Percentiles rank a stretch among this genome's conserved stretches.
Conservation (phyloP, 192 early-diverging fungal genomes). For the Pilaira anomala region DNA sequence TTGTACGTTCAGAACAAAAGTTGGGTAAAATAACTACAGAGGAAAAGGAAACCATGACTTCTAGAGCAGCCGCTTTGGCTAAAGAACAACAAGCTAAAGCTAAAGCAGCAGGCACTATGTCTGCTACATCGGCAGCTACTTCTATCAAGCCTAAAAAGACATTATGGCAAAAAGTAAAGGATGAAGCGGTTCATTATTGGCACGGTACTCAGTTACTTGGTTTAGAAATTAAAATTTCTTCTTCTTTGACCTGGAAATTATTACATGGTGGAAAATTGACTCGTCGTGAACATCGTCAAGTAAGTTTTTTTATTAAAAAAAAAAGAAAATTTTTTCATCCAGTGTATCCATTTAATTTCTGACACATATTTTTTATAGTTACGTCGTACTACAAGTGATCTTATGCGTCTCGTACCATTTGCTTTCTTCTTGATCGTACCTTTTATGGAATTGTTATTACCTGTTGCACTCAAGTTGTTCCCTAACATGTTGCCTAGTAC, state of each 20-base stretch:
- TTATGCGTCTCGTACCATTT: constrained; percentile 88
- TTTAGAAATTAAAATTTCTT: constrained; percentile 83
- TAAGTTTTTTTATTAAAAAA: constrained; percentile 37
- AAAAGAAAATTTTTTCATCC: background rate
- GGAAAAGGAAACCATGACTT: constrained; percentile 41
- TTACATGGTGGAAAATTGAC: constrained; percentile 74
- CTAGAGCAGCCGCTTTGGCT: constrained; percentile 31
- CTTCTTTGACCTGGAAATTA: constrained; percentile 69
- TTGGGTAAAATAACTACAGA: constrained; percentile 22
- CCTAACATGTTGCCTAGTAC: constrained; percentile 96
- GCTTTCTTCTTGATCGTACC: constrained; percentile 89
- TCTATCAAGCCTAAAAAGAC: constrained; percentile 52
- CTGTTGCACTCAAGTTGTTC: constrained; percentile 88
- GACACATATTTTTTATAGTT: constrained; percentile 47
- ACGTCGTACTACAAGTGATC: constrained; percentile 80
- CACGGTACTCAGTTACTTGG: constrained; percentile 89
- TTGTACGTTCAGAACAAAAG: constrained; percentile 4
- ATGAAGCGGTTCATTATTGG: constrained; percentile 90
- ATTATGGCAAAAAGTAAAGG: constrained; percentile 75
- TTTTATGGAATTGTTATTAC: constrained; percentile 93
- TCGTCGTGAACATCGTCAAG: constrained; percentile 83
- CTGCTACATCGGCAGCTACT: constrained; percentile 10
- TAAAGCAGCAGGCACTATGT: background rate
- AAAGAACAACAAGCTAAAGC: constrained; percentile 28
- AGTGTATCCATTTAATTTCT: background rate